Conservation (phyloP, 495 filamentous ascomycete species). For the Amorphotheca resinae region DNA sequence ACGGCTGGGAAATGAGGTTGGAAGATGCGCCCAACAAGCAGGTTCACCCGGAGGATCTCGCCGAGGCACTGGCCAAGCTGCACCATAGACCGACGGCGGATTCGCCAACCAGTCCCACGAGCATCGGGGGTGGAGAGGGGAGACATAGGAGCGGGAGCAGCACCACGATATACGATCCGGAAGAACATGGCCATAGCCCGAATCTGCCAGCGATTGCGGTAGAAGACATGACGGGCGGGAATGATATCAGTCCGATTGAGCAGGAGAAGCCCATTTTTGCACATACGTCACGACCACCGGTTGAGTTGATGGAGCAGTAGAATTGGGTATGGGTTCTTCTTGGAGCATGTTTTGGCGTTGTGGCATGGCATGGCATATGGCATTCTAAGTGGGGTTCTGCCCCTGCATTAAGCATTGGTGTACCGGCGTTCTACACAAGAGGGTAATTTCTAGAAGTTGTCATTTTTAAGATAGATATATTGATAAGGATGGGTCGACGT, state of each 20-base stretch:
- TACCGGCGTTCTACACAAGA: neutral
- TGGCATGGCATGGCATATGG: conserved; percentile 2
- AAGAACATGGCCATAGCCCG: conserved; percentile 62
- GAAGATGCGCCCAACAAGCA: conserved; percentile 92
- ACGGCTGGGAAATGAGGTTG: conserved; percentile 81
- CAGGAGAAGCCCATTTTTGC: conserved; percentile 44
- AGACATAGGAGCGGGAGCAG: conserved; percentile 36
- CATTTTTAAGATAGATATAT: no score
- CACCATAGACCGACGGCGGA: conserved; percentile 26
- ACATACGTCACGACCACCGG: conserved; percentile 74
- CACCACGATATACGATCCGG: conserved; percentile 64
- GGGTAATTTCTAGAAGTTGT: neutral
- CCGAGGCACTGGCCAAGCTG: conserved; percentile 61
- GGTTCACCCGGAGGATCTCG: conserved; percentile 83
- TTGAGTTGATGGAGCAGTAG: conserved; percentile 73
- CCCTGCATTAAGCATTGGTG: conserved; percentile 9
- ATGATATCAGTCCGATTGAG: conserved; percentile 32
- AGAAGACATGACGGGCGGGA: conserved; percentile 66
- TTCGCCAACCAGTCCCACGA: conserved; percentile 15
- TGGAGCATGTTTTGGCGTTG: neutral
- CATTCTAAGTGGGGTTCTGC: conserved; percentile 5
- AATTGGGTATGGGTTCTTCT: neutral
- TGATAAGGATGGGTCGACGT: no score
- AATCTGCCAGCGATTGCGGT: conserved; percentile 81
- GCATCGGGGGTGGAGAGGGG: conserved; percentile 10